A percentile compares a stretch with the other conserved stretches of the same genome.
phyloP scores from a whole-genome alignment of 2,329 filamentous ascomycete species.

The Neoascochyta sp. region DNA sequence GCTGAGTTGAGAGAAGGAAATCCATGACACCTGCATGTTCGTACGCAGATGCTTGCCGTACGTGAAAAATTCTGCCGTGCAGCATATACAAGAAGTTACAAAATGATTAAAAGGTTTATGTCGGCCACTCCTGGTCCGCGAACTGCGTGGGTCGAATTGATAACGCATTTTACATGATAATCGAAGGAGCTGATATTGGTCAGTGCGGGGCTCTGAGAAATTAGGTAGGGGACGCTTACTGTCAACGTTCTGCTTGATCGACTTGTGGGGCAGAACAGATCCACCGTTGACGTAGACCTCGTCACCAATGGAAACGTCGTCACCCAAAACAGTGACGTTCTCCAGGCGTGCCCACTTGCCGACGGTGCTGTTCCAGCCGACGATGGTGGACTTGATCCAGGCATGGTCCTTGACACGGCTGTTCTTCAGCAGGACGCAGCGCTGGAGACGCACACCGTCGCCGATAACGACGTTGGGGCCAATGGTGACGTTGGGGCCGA shows the following conservation, averaged over 20 bases:
- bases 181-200: slow-evolving; percentile 39
- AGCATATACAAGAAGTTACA: slow-evolving; percentile 36
- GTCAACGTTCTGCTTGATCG: slow-evolving; percentile 97
- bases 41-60: slow-evolving; percentile 12
- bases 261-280: slow-evolving; percentile 94
- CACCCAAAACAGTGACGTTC: slow-evolving; percentile 96
- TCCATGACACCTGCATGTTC: slow-evolving; percentile 11
- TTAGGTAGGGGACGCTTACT: slow-evolving; percentile 25
- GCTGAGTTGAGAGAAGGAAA: slow-evolving; percentile 10
- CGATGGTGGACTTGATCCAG: slow-evolving; percentile 98
- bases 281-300: slow-evolving; percentile 98
- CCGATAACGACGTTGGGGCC: slow-evolving; percentile 89
- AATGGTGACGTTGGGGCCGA: slow-evolving; percentile 95
- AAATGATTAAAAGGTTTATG: slow-evolving; percentile 30
- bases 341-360: slow-evolving; percentile 94
- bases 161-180: slow-evolving; percentile 43
- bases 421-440: slow-evolving; percentile 82
- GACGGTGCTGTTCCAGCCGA: slow-evolving; percentile 96
- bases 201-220: slow-evolving; percentile 5
- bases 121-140: slow-evolving; percentile 9
- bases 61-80: slow-evolving; percentile 18
- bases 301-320: slow-evolving; percentile 96
- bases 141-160: slow-evolving; percentile 6
- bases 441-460: slow-evolving; percentile 89
- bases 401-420: slow-evolving; percentile 98